Percentiles rank a stretch among this genome's conserved stretches.
phyloP scores from a whole-genome alignment of 495 filamentous ascomycete genomes.

The Trichocladium antarcticum region DNA sequence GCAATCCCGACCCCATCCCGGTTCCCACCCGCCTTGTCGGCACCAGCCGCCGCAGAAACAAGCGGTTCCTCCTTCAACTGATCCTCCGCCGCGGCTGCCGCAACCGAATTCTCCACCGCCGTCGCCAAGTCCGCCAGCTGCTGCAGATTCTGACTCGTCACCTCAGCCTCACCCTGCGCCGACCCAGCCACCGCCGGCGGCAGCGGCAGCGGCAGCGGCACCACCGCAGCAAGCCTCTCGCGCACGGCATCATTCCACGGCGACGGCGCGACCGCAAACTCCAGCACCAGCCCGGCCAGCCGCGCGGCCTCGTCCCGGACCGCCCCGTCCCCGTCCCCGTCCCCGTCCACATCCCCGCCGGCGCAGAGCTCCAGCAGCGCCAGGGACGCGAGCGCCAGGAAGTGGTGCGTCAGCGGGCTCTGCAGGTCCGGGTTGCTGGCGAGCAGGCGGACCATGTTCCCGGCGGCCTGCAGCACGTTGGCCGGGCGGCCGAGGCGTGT shows the following conservation, averaged over 20 bases:
- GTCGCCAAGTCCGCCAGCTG: conserved; percentile 55
- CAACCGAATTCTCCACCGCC: conserved; percentile 19
- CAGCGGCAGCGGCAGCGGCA: no score
- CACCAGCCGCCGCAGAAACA: background rate
- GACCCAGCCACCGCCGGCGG: no score
- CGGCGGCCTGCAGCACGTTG: conserved; percentile 51
- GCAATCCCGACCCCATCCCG: no score
- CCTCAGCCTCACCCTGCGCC: no score
- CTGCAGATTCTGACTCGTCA: conserved; percentile 37
- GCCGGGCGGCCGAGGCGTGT: conserved; percentile 9
- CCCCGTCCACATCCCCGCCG: background rate
- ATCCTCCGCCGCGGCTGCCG: background rate
- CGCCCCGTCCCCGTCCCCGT: conserved; percentile 3
- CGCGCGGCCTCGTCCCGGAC: conserved; percentile 24
- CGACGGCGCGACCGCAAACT: conserved; percentile 25
- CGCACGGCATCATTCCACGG: conserved; percentile 40
- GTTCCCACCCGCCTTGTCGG: no score
- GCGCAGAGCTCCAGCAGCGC: conserved; percentile 59
- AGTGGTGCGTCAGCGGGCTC: conserved; percentile 63
- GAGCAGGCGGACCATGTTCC: conserved; percentile 45
- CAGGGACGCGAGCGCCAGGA: conserved; percentile 53
- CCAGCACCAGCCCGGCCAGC: conserved; percentile 27
- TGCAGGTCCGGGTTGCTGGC: conserved; percentile 45
- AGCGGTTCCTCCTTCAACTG: background rate
- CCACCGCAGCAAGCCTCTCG: conserved; percentile 33